phyloP scores from a whole-genome alignment of 495 filamentous ascomycete genomes.

The Pseudoneurospora amorphoporcata region DNA sequence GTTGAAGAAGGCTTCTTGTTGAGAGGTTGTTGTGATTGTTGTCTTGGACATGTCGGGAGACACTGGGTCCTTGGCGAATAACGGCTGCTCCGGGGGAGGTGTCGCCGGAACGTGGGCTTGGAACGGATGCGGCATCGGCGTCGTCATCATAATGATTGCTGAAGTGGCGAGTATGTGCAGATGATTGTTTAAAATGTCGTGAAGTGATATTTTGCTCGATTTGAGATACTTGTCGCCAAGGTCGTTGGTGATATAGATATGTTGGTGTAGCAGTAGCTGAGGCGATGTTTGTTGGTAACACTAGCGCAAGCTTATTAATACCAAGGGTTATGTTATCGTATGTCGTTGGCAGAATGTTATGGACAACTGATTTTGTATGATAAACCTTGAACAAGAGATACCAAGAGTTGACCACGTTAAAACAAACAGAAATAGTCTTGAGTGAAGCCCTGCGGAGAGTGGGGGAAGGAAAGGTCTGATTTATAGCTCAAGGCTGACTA shows the following conservation, averaged over 20 bases:
- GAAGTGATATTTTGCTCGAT: not conserved
- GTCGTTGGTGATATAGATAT: not conserved
- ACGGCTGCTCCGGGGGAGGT: conserved; percentile 20
- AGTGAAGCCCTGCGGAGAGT: not conserved
- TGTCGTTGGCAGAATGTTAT: not conserved
- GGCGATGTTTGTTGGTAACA: not conserved
- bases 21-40: not conserved
- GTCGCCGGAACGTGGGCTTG: conserved; percentile 19
- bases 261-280: not conserved
- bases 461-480: not conserved
- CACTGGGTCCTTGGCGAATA: conserved; percentile 13
- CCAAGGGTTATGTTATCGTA: not conserved
- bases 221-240: not conserved
- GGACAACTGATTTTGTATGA: not conserved
- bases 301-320: not conserved
- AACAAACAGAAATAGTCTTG: not conserved
- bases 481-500: not conserved
- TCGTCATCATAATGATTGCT: conserved; percentile 8
- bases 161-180: not conserved
- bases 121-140: conserved; percentile 17
- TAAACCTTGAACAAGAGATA: not conserved
- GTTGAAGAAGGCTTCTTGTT: not conserved
- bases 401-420: not conserved
- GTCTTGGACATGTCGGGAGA: conserved; percentile 4
- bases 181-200: not conserved